Conservation (phyloP, 208 protist genomes). For the Crithidia expoeki region DNA sequence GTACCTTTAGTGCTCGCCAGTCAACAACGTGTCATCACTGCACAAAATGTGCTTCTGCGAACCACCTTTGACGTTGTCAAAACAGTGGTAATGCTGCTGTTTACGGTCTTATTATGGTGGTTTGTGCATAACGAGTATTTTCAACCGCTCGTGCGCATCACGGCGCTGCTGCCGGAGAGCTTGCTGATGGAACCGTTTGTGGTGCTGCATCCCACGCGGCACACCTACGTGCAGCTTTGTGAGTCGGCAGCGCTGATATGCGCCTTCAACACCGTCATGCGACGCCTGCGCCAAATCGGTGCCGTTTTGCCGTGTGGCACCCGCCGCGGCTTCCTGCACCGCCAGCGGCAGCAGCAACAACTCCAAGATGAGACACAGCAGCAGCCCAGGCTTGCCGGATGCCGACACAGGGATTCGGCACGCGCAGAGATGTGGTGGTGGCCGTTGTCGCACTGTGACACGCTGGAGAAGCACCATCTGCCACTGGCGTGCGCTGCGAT, state of each 20-base stretch:
- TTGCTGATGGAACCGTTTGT: not conserved
- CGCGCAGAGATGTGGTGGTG: not conserved
- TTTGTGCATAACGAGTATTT: constrained; percentile 9
- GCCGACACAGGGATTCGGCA: too few relatives aligned
- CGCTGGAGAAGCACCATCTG: not conserved
- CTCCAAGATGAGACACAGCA: not conserved
- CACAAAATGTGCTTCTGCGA: too few relatives aligned
- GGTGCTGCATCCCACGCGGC: not conserved
- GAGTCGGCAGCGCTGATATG: constrained; percentile 3
- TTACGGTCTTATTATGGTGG: not conserved
- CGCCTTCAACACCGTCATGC: constrained; percentile 14
- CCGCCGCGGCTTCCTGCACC: not conserved
- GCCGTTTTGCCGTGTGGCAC: not conserved
- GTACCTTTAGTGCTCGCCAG: too few relatives aligned
- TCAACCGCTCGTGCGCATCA: constrained; percentile 1
- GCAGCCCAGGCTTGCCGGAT: not conserved
- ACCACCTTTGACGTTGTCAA: too few relatives aligned
- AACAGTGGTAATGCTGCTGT: too few relatives aligned
- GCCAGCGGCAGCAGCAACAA: constrained; percentile 1
- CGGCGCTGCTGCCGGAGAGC: not conserved
- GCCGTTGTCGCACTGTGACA: not conserved
- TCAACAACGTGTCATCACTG: too few relatives aligned
- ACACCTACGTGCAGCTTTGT: not conserved
- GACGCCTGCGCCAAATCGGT: constrained; percentile 8
- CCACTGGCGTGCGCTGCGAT: not conserved